Evolutionary conservation across 306 rosid species (phyloP), one percentile per base, ranked within the genome.

Genomic region (Lablab purpureus): DNA sequence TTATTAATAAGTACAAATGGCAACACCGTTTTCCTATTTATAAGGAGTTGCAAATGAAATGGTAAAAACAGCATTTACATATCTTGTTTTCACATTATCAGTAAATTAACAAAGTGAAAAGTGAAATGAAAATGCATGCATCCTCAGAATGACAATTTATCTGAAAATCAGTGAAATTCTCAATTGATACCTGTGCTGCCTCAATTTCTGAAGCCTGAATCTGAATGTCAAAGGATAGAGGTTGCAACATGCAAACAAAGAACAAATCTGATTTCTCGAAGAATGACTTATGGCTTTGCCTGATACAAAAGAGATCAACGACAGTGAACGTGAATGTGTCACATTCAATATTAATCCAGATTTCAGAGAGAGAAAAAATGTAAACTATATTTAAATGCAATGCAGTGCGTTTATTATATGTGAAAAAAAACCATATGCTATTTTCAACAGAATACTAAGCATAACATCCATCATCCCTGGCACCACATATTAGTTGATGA

Each of bases 211-310:
- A 69, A 28, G 56, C 28, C 83, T 94, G 95, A 37, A 18, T 59
- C 58, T 85, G 75, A 54, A 94, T 88, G 83, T 83, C 90, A 36
- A 60, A 87, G 67, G 94, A 87, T 12, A 22, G 80, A n/a, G 97
- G 97, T 76, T 68, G 84, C 80, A 94, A 74, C 92, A 92, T 74
- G 84, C 93, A 92, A 59, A 94, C 87, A 17, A 92, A 87, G 73
- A 92, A 84, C 79, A 94, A 49, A 78, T 90, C 94, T 11, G 98
- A 90, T 75, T 92, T 94, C 45, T 13, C 79, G 65, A 86, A 94
- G 88, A 84, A 90, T 17, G 97, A 80, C 70, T 76, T 60, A 55
- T 94, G 98, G 85, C 97, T 90, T 84, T 94, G 88, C 93, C 98
- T 94, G 90, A 76, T 75, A 74, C 58, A 72, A 78, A 51, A 74